These are phyloP conservation scores for Neospora caninum DNA, from an alignment of 169 alveolate species.

Conservation along the genomic window DNA sequence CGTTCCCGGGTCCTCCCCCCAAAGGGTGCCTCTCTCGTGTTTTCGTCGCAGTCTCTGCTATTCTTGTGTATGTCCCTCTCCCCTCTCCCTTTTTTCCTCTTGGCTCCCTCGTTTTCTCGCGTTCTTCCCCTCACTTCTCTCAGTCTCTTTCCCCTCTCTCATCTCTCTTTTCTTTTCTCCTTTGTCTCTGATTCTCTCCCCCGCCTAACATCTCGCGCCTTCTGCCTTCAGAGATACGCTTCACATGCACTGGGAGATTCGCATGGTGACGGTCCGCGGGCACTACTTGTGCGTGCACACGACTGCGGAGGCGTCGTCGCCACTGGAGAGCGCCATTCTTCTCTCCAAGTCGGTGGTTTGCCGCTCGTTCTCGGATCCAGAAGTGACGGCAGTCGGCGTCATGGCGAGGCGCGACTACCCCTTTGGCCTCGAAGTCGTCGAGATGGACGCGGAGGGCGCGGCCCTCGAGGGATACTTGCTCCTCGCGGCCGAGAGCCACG, in stretches of 20 bases:
- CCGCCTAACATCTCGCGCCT: background rate
- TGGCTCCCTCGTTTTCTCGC: background rate
- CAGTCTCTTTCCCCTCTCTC: background rate
- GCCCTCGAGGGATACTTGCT: slow-evolving; percentile 37
- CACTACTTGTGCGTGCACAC: slow-evolving; percentile 47
- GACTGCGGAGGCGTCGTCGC: background rate
- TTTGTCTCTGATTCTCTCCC: background rate
- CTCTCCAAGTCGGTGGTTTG: background rate
- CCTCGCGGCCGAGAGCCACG: slow-evolving; percentile 46
- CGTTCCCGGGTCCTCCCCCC: background rate
- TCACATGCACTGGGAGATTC: slow-evolving; percentile 50
- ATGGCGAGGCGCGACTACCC: slow-evolving; percentile 28
- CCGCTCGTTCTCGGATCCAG: background rate
- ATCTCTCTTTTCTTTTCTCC: background rate
- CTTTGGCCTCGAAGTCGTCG: slow-evolving; percentile 35
- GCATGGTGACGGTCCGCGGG: slow-evolving; percentile 54
- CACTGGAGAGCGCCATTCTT: slow-evolving; percentile 13
- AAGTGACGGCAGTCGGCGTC: slow-evolving; percentile 28
- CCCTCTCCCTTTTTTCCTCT: background rate
- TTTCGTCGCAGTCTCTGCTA: background rate
- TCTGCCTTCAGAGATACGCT: slow-evolving; percentile 28
- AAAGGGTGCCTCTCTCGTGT: background rate
- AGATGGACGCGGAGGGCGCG: background rate
- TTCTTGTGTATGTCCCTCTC: background rate
- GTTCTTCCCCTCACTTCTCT: background rate